Conservation (phyloP, 2,329 filamentous ascomycete species). For the Colletotrichum caudatum region DNA sequence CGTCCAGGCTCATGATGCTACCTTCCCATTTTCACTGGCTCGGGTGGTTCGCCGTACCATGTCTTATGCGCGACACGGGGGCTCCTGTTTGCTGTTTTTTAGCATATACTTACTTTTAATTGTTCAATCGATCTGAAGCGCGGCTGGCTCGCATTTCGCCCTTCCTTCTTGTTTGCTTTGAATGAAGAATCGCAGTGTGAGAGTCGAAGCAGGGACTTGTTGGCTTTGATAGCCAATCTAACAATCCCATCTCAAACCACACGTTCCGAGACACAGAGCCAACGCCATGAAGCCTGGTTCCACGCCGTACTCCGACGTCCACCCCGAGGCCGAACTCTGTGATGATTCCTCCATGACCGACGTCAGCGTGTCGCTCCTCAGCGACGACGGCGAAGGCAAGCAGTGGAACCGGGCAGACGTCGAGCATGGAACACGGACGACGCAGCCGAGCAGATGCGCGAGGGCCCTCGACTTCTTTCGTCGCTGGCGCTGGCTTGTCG, state of each 20-base stretch:
- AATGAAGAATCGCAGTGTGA: not conserved
- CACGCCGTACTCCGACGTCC: constrained; percentile 26
- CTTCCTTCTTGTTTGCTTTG: not conserved
- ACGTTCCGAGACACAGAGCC: not conserved
- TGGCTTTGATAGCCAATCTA: not conserved
- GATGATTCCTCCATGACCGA: constrained; percentile 36
- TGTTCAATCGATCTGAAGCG: not conserved
- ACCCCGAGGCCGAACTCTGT: not conserved
- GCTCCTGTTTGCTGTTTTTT: not conserved
- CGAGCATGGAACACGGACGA: constrained; percentile 11
- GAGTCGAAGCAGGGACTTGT: not conserved
- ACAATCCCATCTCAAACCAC: not conserved
- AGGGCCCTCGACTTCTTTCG: constrained; percentile 8
- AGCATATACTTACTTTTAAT: not conserved
- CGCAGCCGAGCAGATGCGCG: constrained; percentile 1
- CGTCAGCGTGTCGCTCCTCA: constrained; percentile 32
- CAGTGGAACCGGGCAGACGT: constrained; percentile 29
- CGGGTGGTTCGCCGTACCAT: not conserved
- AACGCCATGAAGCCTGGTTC: constrained; percentile 8
- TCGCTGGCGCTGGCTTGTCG: constrained; percentile 48
- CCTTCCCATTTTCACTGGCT: not conserved
- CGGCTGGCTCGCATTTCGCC: not conserved
- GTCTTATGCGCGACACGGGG: not conserved
- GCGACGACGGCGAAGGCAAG: constrained; percentile 22
- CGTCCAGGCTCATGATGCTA: constrained; percentile 10